phyloP scores from a whole-genome alignment of 345 rosid species.

The Draba incana region DNA sequence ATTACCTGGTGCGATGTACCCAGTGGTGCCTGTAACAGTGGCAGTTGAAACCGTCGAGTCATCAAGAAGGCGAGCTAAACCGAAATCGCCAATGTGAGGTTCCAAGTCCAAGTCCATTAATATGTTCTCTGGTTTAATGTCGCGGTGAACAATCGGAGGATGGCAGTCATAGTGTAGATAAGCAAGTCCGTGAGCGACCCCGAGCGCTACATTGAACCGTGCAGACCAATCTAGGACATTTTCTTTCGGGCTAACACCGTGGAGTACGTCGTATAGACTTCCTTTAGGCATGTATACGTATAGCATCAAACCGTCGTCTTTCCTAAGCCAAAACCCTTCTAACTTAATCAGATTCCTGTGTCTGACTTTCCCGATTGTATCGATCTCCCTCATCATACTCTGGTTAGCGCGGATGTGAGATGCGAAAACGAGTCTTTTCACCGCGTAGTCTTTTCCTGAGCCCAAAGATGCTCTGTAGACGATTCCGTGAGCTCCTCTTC shows the following conservation, averaged over 20 bases:
- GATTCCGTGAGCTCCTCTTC: constrained; percentile 80
- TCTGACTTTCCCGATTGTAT: constrained; percentile 62
- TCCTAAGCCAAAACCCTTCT: constrained; percentile 80
- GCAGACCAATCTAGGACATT: constrained; percentile 56
- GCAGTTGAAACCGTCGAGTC: constrained; percentile 49
- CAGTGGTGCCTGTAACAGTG: constrained; percentile 64
- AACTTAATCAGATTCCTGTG: constrained; percentile 73
- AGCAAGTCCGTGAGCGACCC: constrained; percentile 73
- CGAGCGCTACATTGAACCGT: constrained; percentile 63
- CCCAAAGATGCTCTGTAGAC: constrained; percentile 66
- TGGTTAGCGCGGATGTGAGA: constrained; percentile 50
- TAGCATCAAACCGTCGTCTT: constrained; percentile 67
- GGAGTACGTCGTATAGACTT: constrained; percentile 68
- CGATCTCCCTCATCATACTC: constrained; percentile 69
- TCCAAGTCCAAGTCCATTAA: constrained; percentile 73
- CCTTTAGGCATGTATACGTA: constrained; percentile 75
- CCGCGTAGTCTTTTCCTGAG: constrained; percentile 55
- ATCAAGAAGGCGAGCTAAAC: constrained; percentile 72
- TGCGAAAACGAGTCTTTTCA: constrained; percentile 58
- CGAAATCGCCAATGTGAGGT: constrained; percentile 84
- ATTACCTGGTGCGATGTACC: constrained; percentile 89
- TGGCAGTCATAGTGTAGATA: constrained; percentile 81
- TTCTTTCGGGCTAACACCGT: constrained; percentile 39
- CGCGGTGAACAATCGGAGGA: constrained; percentile 78
- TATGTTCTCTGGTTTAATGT: constrained; percentile 80